Conservation (phyloP, 2,329 filamentous ascomycete genomes). For the Metarhizium guizhouense region DNA sequence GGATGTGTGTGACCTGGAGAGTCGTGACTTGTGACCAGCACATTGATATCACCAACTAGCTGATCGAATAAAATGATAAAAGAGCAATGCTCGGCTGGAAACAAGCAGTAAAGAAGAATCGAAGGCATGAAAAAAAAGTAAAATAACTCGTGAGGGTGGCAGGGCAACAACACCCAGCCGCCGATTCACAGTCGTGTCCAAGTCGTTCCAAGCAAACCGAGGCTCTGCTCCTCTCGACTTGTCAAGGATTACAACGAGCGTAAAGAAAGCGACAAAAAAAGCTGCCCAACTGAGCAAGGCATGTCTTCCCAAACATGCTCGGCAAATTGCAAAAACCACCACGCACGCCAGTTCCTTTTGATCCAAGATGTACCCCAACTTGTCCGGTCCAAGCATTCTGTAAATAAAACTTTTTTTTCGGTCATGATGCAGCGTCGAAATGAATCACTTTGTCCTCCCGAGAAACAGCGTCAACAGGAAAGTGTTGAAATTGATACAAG, state of each 20-base stretch:
- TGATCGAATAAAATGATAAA: not conserved
- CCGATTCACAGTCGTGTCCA: not conserved
- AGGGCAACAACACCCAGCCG: not conserved
- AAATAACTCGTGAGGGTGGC: not conserved
- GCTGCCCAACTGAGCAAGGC: not conserved
- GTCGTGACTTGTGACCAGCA: slow-evolving; percentile 23
- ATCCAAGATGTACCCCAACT: not conserved
- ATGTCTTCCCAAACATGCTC: not conserved
- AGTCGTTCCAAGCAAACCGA: slow-evolving; percentile 13
- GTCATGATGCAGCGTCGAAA: slow-evolving; percentile 21
- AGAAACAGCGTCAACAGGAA: slow-evolving; percentile 19
- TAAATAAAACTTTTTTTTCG: slow-evolving; percentile 11
- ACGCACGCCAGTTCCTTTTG: slow-evolving; percentile 17
- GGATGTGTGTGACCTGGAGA: slow-evolving; percentile 10
- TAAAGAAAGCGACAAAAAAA: slow-evolving; percentile 27
- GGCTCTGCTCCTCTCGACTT: slow-evolving; percentile 25
- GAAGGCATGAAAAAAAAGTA: not conserved
- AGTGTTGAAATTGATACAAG: slow-evolving; percentile 34
- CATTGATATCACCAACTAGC: slow-evolving; percentile 14
- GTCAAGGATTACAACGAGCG: slow-evolving; percentile 41
- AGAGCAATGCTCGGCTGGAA: not conserved
- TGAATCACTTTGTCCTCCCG: slow-evolving; percentile 11
- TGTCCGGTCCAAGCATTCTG: slow-evolving; percentile 2
- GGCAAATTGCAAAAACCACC: slow-evolving; percentile 9
- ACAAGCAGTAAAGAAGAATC: not conserved